Percentiles rank a stretch among this genome's conserved stretches.
phyloP scores from a whole-genome alignment of 2,329 filamentous ascomycete species.

The Aureobasidium melanogenum region DNA sequence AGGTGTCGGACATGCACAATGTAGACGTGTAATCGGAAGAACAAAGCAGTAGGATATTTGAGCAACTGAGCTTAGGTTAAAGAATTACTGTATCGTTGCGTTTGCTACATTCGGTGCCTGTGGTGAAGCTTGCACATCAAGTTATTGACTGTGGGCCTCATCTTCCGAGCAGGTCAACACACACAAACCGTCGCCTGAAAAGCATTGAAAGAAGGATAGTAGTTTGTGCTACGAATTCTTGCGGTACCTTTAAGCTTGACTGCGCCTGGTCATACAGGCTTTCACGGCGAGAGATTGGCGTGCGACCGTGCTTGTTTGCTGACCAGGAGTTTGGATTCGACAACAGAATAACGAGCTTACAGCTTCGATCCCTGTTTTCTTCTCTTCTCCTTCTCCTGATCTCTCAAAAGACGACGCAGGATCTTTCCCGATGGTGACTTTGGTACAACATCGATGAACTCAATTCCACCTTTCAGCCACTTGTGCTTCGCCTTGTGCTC shows the following conservation, averaged over 20 bases:
- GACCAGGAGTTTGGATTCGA: background rate
- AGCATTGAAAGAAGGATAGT: background rate
- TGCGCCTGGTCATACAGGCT: background rate
- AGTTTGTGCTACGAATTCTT: background rate
- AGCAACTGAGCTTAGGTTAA: background rate
- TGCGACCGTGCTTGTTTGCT: background rate
- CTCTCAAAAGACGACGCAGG: slow-evolving; percentile 53
- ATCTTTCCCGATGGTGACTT: slow-evolving; percentile 55
- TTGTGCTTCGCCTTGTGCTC: slow-evolving; percentile 54
- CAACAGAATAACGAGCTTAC: background rate
- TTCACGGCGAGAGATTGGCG: background rate
- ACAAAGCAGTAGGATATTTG: background rate
- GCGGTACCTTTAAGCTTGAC: background rate
- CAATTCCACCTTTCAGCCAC: slow-evolving; percentile 52
- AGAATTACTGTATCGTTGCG: background rate
- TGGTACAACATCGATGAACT: slow-evolving; percentile 42
- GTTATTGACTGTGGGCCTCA: background rate
- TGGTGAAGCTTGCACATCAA: background rate
- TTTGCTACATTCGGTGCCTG: background rate
- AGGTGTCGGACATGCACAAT: background rate
- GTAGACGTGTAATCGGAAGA: background rate
- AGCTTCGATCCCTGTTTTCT: slow-evolving; percentile 14
- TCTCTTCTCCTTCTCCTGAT: slow-evolving; percentile 59
- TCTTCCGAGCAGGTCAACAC: background rate
- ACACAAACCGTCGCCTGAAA: background rate